These are phyloP conservation scores for Elongisporangium undulatum DNA, from an alignment of 352 stramenopile genomes.

Conservation along the genomic window DNA sequence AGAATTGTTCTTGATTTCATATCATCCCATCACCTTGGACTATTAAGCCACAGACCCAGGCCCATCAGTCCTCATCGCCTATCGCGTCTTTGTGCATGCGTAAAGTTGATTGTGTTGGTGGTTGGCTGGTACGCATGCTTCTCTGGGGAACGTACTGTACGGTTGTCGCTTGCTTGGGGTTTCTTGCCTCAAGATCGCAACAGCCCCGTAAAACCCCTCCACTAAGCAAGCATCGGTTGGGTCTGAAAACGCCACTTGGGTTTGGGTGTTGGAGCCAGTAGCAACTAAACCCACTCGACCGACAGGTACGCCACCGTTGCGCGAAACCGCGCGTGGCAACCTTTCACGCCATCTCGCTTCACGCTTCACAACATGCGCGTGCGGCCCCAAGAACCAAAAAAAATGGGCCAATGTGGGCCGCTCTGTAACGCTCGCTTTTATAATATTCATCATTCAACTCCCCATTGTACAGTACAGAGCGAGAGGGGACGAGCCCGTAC, in stretches of 20 bases:
- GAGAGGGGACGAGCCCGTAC: neutral
- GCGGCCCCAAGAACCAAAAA: neutral
- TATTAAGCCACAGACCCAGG: neutral
- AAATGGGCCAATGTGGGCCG: neutral
- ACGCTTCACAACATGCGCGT: neutral
- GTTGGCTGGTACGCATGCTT: neutral
- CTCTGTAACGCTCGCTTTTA: neutral
- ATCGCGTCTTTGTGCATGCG: neutral
- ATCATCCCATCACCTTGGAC: neutral
- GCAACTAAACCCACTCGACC: neutral
- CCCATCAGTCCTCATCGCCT: neutral
- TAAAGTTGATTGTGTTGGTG: neutral
- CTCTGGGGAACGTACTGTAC: neutral
- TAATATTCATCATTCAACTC: neutral
- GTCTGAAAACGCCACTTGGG: neutral
- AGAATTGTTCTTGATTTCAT: neutral
- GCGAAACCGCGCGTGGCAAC: neutral
- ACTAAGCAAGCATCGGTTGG: neutral
- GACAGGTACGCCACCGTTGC: no score
- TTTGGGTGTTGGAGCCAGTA: neutral
- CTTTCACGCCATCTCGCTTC: neutral
- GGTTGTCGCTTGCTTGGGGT: neutral
- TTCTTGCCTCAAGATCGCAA: neutral
- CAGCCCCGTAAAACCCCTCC: neutral
- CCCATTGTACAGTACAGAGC: neutral